phyloP scores from a whole-genome alignment of 495 filamentous ascomycete species.

The Penicillium waksmanii region DNA sequence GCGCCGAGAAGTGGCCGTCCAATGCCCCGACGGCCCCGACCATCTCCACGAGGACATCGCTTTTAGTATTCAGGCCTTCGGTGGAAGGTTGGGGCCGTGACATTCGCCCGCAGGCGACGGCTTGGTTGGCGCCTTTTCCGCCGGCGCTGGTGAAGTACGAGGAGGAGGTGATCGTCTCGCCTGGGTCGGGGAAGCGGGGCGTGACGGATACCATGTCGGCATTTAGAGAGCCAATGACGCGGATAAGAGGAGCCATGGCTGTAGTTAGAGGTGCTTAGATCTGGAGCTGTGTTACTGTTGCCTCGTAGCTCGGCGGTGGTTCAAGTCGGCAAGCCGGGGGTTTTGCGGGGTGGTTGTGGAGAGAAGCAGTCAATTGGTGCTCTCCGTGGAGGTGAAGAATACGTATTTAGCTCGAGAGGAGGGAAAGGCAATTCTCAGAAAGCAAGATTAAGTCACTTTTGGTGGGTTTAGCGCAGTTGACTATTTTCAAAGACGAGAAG shows the following conservation, averaged over 20 bases:
- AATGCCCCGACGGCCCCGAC: conserved; percentile 76
- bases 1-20: conserved; percentile 46
- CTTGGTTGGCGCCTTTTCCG: conserved; percentile 97
- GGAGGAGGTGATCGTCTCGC: conserved; percentile 85
- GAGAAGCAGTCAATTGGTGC: background rate
- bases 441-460: background rate
- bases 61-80: conserved; percentile 29
- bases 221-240: conserved; percentile 90
- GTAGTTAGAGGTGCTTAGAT: background rate
- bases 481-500: background rate
- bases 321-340: conserved; percentile 5
- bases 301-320: background rate
- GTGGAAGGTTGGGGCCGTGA: conserved; percentile 49
- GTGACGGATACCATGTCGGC: conserved; percentile 88
- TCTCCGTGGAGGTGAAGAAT: background rate
- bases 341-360: conserved; percentile 1
- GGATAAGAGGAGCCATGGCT: conserved; percentile 60
- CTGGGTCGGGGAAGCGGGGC: conserved; percentile 75
- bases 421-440: no score
- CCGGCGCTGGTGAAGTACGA: conserved; percentile 80
- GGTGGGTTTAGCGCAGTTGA: background rate
- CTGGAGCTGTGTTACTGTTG: background rate
- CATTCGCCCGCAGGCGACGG: conserved; percentile 74
- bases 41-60: conserved; percentile 71
- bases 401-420: no score